phyloP scores from a whole-genome alignment of 2,329 filamentous ascomycete genomes.

The Lithohypha guttulata region DNA sequence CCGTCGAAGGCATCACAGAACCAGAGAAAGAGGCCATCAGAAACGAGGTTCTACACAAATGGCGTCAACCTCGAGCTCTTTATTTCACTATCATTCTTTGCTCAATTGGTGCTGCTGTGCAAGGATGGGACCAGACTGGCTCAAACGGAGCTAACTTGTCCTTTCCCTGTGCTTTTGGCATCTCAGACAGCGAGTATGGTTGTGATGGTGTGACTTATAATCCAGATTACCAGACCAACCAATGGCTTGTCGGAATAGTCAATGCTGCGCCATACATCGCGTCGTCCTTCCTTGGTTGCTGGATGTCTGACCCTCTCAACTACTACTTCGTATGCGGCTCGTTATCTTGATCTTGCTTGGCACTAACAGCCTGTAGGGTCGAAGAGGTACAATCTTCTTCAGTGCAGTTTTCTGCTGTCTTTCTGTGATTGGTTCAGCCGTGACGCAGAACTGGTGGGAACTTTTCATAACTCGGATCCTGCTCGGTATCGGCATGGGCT shows the following conservation, averaged over 20 bases:
- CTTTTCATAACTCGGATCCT: constrained; percentile 61
- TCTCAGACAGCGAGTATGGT: constrained; percentile 25
- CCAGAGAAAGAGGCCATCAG: constrained; percentile 34
- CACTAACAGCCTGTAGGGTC: not conserved
- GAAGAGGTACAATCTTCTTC: constrained; percentile 53
- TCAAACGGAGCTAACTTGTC: constrained; percentile 44
- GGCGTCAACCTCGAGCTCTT: constrained; percentile 39
- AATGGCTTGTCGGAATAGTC: constrained; percentile 51
- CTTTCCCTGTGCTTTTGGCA: constrained; percentile 39
- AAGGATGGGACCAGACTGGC: constrained; percentile 43
- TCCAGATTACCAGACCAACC: constrained; percentile 33
- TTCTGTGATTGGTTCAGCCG: constrained; percentile 47
- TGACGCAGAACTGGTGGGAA: constrained; percentile 61
- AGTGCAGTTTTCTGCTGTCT: constrained; percentile 53
- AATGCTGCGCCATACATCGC: constrained; percentile 46
- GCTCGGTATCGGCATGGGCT: constrained; percentile 67
- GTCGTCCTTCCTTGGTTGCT: constrained; percentile 35
- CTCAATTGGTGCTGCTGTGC: constrained; percentile 43
- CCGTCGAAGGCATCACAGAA: constrained; percentile 34
- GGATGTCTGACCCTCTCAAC: constrained; percentile 25
- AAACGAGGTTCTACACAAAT: constrained; percentile 39
- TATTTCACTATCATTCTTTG: constrained; percentile 39
- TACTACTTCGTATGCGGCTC: constrained; percentile 23
- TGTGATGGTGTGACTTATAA: constrained; percentile 16
- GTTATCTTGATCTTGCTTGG: constrained; percentile 26